phyloP scores from a whole-genome alignment of 192 early-diverging fungal genomes.

The Phlyctochytrium bullatum region DNA sequence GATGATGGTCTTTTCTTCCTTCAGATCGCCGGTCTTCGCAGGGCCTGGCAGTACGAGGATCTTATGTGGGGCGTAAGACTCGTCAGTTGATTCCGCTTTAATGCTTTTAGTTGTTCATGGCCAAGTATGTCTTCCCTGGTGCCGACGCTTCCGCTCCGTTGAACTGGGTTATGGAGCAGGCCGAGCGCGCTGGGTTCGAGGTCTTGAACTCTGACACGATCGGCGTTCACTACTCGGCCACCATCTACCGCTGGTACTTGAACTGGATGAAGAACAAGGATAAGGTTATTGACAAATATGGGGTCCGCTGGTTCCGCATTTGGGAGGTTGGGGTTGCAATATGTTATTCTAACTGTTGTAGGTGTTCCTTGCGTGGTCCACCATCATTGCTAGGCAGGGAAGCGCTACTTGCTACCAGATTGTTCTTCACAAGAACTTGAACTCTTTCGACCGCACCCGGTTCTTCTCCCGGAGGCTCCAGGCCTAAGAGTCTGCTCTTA shows the following conservation, averaged over 20 bases:
- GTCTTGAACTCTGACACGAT: constrained; percentile 84
- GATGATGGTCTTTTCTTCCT: constrained; percentile 98
- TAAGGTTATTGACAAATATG: constrained; percentile 76
- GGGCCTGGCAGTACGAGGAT: constrained; percentile 78
- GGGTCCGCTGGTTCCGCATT: constrained; percentile 86
- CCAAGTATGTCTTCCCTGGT: constrained; percentile 98
- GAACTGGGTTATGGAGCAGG: constrained; percentile 92
- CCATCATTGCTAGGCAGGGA: constrained; percentile 94
- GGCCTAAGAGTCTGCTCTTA: constrained; percentile 1
- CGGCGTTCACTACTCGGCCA: constrained; percentile 97
- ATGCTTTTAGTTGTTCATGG: constrained; percentile 79
- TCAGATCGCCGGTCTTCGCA: constrained; percentile 95
- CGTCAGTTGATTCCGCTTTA: background rate
- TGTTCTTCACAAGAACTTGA: constrained; percentile 95
- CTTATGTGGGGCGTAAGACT: constrained; percentile 72
- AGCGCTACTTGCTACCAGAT: constrained; percentile 97
- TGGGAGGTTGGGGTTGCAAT: constrained; percentile 70
- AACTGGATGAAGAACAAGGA: constrained; percentile 98
- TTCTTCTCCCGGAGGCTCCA: constrained; percentile 32
- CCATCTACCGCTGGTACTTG: constrained; percentile 92
- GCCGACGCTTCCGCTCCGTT: constrained; percentile 96
- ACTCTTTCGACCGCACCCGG: constrained; percentile 79
- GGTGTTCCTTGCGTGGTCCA: constrained; percentile 95
- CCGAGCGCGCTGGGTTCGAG: constrained; percentile 94
- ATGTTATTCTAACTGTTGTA: constrained; percentile 11